phyloP scores from a whole-genome alignment of 2,329 filamentous ascomycete species.

The Ophiostoma fasciatum region DNA sequence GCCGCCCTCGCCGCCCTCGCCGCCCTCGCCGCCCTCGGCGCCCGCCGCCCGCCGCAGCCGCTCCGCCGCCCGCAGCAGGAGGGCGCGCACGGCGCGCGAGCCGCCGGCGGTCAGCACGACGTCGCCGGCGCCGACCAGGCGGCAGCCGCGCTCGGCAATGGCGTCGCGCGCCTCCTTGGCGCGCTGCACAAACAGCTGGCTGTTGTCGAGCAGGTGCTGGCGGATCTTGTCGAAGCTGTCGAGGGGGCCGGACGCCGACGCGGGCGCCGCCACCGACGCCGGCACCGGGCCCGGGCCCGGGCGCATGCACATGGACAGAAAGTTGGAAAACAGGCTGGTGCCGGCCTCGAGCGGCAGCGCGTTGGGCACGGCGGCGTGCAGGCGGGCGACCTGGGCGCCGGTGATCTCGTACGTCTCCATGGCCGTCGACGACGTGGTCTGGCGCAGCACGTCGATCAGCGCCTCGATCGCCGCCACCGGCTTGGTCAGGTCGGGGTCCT shows the following conservation, averaged over 20 bases:
- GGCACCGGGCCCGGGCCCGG: constrained; percentile 19
- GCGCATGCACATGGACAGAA: constrained; percentile 63
- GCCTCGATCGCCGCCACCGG: constrained; percentile 55
- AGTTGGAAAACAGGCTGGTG: constrained; percentile 90
- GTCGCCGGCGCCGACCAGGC: constrained; percentile 63
- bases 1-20: constrained; percentile 14
- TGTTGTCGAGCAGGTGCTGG: constrained; percentile 72
- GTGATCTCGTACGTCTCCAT: constrained; percentile 87
- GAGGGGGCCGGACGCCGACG: not conserved
- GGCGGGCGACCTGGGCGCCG: constrained; percentile 56
- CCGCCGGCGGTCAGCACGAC: constrained; percentile 86
- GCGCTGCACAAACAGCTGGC: constrained; percentile 69
- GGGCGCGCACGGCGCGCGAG: constrained; percentile 64
- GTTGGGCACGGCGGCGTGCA: constrained; percentile 71
- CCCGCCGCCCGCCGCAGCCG: constrained; percentile 38
- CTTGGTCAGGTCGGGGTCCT: constrained; percentile 80
- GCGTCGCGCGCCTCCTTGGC: constrained; percentile 74
- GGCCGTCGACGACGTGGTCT: constrained; percentile 69
- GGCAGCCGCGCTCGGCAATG: constrained; percentile 66
- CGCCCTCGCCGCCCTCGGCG: not conserved
- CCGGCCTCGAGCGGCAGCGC: constrained; percentile 85
- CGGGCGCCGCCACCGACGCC: not conserved
- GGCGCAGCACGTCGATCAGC: constrained; percentile 69
- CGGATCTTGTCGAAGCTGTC: constrained; percentile 66
- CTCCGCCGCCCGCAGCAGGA: constrained; percentile 62